A percentile compares a stretch with the other conserved stretches of the same genome.
Evolutionary conservation across 2,329 filamentous ascomycete genomes (phyloP).

Genomic region (Sporothrix inflata): DNA sequence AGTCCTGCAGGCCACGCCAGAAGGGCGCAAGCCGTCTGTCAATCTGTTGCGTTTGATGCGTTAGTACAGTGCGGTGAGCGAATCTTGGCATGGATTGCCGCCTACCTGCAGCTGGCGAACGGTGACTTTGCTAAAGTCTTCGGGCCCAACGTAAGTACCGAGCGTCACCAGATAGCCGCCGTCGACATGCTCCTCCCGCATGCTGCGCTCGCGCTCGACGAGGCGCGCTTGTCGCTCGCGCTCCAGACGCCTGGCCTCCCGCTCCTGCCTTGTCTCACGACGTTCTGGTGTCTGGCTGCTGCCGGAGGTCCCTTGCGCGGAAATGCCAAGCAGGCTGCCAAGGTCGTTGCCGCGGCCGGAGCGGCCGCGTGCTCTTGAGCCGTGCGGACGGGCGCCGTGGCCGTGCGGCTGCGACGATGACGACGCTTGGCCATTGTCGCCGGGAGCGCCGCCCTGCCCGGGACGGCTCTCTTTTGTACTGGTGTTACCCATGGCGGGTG

Average conservation of each 20-base stretch:
- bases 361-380: constrained; percentile 37
- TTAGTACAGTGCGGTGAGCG: constrained; percentile 27
- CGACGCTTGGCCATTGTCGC: constrained; percentile 30
- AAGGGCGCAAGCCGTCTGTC: constrained; percentile 92
- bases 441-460: constrained; percentile 31
- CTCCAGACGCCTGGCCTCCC: constrained; percentile 83
- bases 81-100: background rate
- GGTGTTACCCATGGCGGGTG: constrained; percentile 42
- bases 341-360: constrained; percentile 52
- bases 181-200: constrained; percentile 90
- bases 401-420: constrained; percentile 31
- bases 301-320: constrained; percentile 46
- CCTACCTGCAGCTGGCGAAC: constrained; percentile 88
- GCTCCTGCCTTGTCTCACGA: constrained; percentile 87
- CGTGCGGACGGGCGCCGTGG: constrained; percentile 30
- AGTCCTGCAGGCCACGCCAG: constrained; percentile 91
- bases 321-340: constrained; percentile 50
- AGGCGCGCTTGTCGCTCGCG: constrained; percentile 74
- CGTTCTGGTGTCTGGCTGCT: constrained; percentile 55
- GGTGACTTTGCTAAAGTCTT: constrained; percentile 88
- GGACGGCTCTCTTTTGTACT: constrained; percentile 44
- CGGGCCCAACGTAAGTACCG: constrained; percentile 86
- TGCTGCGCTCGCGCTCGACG: constrained; percentile 86
- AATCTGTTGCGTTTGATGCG: constrained; percentile 60
- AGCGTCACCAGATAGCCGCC: constrained; percentile 93